Base-by-base conservation (phyloP, 352 stramenopile species). In the Phytophthora citrophthora region DNA sequence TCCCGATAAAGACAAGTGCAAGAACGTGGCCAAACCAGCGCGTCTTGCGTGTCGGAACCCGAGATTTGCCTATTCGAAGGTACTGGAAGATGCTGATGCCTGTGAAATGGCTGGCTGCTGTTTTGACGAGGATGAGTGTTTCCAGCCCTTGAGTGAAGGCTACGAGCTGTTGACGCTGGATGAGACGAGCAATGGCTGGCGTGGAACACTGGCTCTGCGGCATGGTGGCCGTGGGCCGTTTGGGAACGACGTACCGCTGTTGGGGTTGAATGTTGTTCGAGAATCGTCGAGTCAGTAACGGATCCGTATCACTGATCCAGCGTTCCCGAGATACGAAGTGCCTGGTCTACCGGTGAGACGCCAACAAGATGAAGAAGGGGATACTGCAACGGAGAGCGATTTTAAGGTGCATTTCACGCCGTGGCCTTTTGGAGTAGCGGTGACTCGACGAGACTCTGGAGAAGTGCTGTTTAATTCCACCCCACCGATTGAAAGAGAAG, bases 401-500 rank as follows among this genome's bases (percentile, higher is more conserved):
- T 94, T 83, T 56, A 15, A 78, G 7, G 81, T 94, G 3, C 62
- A 82, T 29, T 90, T 95, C 54, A 93, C 79, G 16, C 50, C 73
- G 15, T 70, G 62, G 20, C 88, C 88, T 23, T 96, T 95, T 65
- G 86, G 84, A 16, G 60, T 96, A 0, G 85, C 82, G 0, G 77
- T 95, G 13, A 90, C 80, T 0, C 74, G 84, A 13, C 75, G 71
- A 15, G 40, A 77, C 6, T 81, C 79, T 10, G 71, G 67, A 0
- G 85, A 93, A 49, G 73, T 93, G 31, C 34, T 96, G 46, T 96
- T 96, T 70, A 94, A 96, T 70, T 95, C 86, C 24, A 96, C 88
- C 23, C 83, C 86, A 15, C 71, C 68, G 26, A 40, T 69, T 11
- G 70, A 89, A n/a, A 62, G 39, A 32, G 34, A 61, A 4, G 45